Evolutionary conservation across 495 filamentous ascomycete genomes (phyloP), one percentile per base, ranked within the genome.

Genomic region (Pyrenula massariospora): DNA sequence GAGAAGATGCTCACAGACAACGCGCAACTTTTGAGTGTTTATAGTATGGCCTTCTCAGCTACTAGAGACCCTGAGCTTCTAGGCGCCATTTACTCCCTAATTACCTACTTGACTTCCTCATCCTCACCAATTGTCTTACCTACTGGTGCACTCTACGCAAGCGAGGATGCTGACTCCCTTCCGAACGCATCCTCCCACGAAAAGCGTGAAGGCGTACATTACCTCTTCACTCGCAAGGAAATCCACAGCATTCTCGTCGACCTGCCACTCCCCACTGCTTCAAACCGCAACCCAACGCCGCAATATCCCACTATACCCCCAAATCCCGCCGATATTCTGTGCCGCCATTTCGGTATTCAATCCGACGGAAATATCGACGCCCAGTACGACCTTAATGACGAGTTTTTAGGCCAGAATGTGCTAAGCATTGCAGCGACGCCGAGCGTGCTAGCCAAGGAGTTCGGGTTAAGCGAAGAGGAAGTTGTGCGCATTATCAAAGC

Each of bases 1-100:
- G 93, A 98, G 70, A 98, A 98, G 77, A 95, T 98, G 89, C 81
- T 96, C 2, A 91, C 92, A 56, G 94, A 97, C 65, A 92, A 98
- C 61, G 89, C 87, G 8, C 86, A 96, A 59, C 80, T 98, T 12
- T 70, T 98, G 12, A 80, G 87, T 58, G 79, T 89, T 22, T 98
- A 94, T 64, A 76, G 95, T 3, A 92, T 97, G 64, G 92, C 87
- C 0, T 97, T 89, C 73, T 77, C 91, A 11, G 70, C 87, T 3
- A 84, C 83, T 10, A 76, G 80, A 56, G 80, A 87, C 31, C 69
- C 77, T 20, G 86, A 92, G 64, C 75, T 95, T 51, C 79, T 91
- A 10, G 86, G 87, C 48, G 84, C 86, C 3, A 88, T 94, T 12
- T 84, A 88, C 61, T 91, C 93, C 64, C 74, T 95, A 54, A 86